Percentiles rank a stretch among this genome's conserved stretches.
phyloP scores from a whole-genome alignment of 257 asterid species.

The Lavandula angustifolia region DNA sequence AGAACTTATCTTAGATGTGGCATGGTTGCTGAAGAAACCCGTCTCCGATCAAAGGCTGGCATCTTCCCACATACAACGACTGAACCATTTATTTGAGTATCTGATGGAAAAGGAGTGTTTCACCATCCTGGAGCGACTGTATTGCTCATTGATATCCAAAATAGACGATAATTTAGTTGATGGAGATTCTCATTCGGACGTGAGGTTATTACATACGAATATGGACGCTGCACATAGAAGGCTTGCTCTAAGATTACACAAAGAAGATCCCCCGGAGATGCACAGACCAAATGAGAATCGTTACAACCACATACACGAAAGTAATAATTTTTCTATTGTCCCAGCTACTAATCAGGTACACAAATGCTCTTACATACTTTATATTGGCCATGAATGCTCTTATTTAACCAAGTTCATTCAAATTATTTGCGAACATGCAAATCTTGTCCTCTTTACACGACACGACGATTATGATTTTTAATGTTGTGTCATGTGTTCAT shows the following conservation, averaged over 20 bases:
- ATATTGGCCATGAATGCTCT: not conserved
- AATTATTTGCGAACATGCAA: not conserved
- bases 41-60: slow-evolving; percentile 40
- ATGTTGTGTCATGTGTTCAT: not conserved
- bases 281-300: slow-evolving; percentile 25
- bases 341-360: slow-evolving; percentile 46
- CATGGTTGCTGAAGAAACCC: slow-evolving; percentile 76
- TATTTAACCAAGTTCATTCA: not conserved
- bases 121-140: slow-evolving; percentile 54
- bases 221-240: slow-evolving; percentile 46
- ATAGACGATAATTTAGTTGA: slow-evolving; percentile 40
- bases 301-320: slow-evolving; percentile 33
- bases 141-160: slow-evolving; percentile 41
- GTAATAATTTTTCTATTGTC: slow-evolving; percentile 24
- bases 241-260: slow-evolving; percentile 37
- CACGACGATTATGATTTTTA: too few species aligned
- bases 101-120: slow-evolving; percentile 58
- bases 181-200: slow-evolving; percentile 47
- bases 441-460: not conserved
- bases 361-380: not conserved
- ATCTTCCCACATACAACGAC: slow-evolving; percentile 53
- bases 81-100: slow-evolving; percentile 49
- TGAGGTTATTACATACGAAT: slow-evolving; percentile 43
- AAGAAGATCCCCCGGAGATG: slow-evolving; percentile 28
- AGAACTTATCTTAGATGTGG: slow-evolving; percentile 70